Percentiles rank a stretch among this genome's conserved stretches.
Evolutionary conservation across 352 stramenopile species (phyloP).

Genomic region (Phytophthora megakarya): DNA sequence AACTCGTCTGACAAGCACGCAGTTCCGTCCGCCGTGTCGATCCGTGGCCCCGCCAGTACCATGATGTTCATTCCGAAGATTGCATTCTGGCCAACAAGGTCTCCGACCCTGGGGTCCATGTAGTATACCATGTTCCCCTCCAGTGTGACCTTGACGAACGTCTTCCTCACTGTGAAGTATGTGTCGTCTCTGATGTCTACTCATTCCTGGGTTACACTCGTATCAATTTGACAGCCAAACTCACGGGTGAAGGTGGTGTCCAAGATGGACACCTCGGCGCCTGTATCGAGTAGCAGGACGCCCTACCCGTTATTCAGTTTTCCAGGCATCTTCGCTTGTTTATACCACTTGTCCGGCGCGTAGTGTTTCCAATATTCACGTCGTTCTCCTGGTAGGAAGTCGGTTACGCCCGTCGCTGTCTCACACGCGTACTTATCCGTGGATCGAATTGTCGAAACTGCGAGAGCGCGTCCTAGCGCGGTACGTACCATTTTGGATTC

Average conservation of each 20-base stretch:
- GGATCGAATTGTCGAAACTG: too few relatives aligned
- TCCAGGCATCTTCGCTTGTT: not conserved
- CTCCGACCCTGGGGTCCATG: too few relatives aligned
- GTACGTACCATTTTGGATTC: too few relatives aligned
- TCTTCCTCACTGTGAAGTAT: not conserved
- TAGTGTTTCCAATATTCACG: constrained; percentile 31
- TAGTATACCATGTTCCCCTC: too few relatives aligned
- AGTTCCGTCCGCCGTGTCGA: too few relatives aligned
- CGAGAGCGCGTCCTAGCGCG: too few relatives aligned
- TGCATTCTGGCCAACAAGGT: too few relatives aligned
- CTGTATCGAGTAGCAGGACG: constrained; percentile 30
- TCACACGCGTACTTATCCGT: not conserved
- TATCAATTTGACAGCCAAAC: constrained; percentile 16
- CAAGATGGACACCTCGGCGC: constrained; percentile 20
- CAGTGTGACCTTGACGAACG: not conserved
- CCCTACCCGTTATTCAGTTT: constrained; percentile 18
- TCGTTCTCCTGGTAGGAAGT: constrained; percentile 18
- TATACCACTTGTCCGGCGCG: too few relatives aligned
- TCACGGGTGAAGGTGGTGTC: constrained; percentile 20
- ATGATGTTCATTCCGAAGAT: too few relatives aligned
- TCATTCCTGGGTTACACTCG: too few relatives aligned
- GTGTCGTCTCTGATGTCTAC: not conserved
- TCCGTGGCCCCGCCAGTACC: too few relatives aligned
- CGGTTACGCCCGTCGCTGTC: not conserved
- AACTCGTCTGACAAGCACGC: too few relatives aligned